Percentiles rank a stretch among this genome's conserved stretches.
phyloP scores from a whole-genome alignment of 2,329 filamentous ascomycete genomes.

The Nigrospora oryzae region DNA sequence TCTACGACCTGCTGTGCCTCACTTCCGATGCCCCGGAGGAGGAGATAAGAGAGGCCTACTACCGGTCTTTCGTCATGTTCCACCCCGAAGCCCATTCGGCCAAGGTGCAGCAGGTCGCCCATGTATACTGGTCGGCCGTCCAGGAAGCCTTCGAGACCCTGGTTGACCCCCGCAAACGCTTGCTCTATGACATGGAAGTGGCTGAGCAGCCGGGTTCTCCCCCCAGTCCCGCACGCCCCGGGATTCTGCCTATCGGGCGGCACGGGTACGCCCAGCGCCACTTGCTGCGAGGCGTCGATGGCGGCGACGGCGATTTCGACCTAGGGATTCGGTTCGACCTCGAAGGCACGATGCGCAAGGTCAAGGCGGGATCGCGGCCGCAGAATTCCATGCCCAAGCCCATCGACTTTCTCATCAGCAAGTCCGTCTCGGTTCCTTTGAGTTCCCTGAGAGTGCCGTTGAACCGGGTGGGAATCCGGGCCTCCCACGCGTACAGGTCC shows the following conservation, averaged over 20 bases:
- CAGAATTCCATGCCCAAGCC: slow-evolving; percentile 1
- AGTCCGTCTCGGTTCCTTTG: slow-evolving; percentile 3
- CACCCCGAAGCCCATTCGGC: slow-evolving; percentile 32
- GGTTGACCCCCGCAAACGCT: slow-evolving; percentile 30
- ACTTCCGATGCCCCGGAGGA: slow-evolving; percentile 21
- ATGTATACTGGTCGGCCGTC: slow-evolving; percentile 29
- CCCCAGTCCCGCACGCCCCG: too few relatives aligned
- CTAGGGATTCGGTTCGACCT: slow-evolving; percentile 6
- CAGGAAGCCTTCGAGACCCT: slow-evolving; percentile 39
- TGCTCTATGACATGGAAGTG: slow-evolving; percentile 26
- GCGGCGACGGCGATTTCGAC: too few relatives aligned
- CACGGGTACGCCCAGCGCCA: too few relatives aligned
- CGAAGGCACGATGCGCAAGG: slow-evolving; percentile 7
- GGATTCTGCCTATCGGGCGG: too few relatives aligned
- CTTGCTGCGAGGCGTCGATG: too few relatives aligned
- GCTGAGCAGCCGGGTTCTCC: too few relatives aligned
- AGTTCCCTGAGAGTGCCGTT: too few relatives aligned
- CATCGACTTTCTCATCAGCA: slow-evolving; percentile 6
- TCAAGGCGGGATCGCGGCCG: background rate
- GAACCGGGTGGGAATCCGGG: too few relatives aligned
- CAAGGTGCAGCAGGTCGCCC: slow-evolving; percentile 27
- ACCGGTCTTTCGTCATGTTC: slow-evolving; percentile 33
- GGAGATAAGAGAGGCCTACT: slow-evolving; percentile 34
- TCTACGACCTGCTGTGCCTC: slow-evolving; percentile 37
- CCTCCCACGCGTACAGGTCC: too few relatives aligned